Evolutionary conservation across 1,284 basidiomycete genomes (phyloP).

Genomic region (Wallemia mellicola): DNA sequence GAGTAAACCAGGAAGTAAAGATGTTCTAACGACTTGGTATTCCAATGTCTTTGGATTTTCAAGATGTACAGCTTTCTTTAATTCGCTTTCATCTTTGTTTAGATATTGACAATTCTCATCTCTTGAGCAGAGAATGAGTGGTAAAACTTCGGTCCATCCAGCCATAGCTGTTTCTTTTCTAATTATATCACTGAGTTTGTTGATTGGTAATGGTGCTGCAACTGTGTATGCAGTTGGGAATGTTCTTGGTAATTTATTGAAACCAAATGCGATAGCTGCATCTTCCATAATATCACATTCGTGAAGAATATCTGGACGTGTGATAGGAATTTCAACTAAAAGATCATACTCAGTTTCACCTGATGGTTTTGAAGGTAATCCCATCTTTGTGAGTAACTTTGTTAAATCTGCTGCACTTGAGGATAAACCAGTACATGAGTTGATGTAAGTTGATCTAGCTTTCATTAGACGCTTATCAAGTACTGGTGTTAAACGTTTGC

Average conservation of each 20-base stretch:
- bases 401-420: slow-evolving; percentile 32
- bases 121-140: slow-evolving; percentile 88
- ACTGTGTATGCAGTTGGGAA: slow-evolving; percentile 91
- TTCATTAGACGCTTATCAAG: slow-evolving; percentile 36
- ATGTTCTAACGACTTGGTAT: slow-evolving; percentile 91
- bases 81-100: slow-evolving; percentile 53
- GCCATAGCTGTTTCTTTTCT: slow-evolving; percentile 71
- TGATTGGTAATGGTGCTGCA: slow-evolving; percentile 66
- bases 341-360: slow-evolving; percentile 30
- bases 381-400: slow-evolving; percentile 43
- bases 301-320: slow-evolving; percentile 85
- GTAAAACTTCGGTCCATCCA: slow-evolving; percentile 83
- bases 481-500: slow-evolving; percentile 45
- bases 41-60: slow-evolving; percentile 93
- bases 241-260: slow-evolving; percentile 73
- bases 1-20: slow-evolving; percentile 73
- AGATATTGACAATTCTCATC: slow-evolving; percentile 92
- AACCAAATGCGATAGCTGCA: slow-evolving; percentile 87
- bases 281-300: slow-evolving; percentile 98
- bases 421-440: slow-evolving; percentile 66
- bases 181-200: slow-evolving; percentile 66
- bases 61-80: slow-evolving; percentile 47
- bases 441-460: slow-evolving; percentile 72
- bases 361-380: slow-evolving; percentile 22
- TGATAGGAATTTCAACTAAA: slow-evolving; percentile 49